Evolutionary conservation across 495 filamentous ascomycete species (phyloP).

Genomic region (Aspergillus sclerotiicarbonarius): DNA sequence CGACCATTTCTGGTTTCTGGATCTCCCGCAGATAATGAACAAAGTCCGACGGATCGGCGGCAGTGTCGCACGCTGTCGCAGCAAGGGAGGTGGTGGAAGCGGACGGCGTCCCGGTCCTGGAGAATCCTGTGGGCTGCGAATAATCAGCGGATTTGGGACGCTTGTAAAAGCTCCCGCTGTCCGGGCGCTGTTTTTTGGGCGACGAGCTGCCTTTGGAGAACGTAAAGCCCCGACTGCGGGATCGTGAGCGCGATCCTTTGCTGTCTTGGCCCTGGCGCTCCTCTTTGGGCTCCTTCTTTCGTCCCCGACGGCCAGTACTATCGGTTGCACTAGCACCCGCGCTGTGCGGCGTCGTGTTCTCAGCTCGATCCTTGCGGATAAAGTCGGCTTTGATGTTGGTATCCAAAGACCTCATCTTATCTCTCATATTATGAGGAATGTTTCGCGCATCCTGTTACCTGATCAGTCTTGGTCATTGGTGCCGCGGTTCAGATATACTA

Average conservation of each 20-base stretch:
- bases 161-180: conserved; percentile 36
- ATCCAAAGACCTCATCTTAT: conserved; percentile 88
- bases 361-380: conserved; percentile 79
- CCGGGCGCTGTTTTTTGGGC: conserved; percentile 56
- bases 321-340: conserved; percentile 29
- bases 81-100: conserved; percentile 42
- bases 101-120: conserved; percentile 45
- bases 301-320: conserved; percentile 44
- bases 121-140: conserved; percentile 44
- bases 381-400: conserved; percentile 93
- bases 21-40: conserved; percentile 75
- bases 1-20: conserved; percentile 74
- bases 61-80: conserved; percentile 44
- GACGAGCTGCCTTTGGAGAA: conserved; percentile 61
- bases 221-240: conserved; percentile 75
- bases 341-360: conserved; percentile 47
- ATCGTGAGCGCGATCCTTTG: conserved; percentile 58
- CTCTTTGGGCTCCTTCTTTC: conserved; percentile 41
- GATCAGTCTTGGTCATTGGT: conserved; percentile 31
- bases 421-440: conserved; percentile 87
- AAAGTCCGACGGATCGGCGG: conserved; percentile 70
- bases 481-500: conserved; percentile 8
- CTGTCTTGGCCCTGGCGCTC: conserved; percentile 35
- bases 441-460: conserved; percentile 72
- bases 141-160: conserved; percentile 46